These are phyloP conservation scores for Nemania serpens DNA, from an alignment of 2,329 filamentous ascomycete species.

Conservation along the genomic window DNA sequence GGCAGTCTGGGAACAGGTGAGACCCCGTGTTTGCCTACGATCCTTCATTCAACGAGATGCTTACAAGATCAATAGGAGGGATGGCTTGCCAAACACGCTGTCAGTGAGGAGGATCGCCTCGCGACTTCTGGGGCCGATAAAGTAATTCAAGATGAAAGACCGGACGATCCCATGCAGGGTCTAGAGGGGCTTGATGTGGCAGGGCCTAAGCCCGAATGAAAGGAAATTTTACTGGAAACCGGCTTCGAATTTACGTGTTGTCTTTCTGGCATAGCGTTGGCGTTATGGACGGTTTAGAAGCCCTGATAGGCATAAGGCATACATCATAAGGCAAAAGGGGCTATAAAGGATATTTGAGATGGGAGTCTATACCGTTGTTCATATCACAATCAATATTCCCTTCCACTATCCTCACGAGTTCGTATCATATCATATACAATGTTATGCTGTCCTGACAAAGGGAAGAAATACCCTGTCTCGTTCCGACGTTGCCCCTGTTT, in stretches of 20 bases:
- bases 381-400: slow-evolving; percentile 35
- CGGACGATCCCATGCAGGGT: slow-evolving; percentile 92
- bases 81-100: slow-evolving; percentile 87
- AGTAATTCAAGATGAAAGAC: slow-evolving; percentile 54
- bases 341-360: slow-evolving; percentile 28
- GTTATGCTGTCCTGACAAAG: slow-evolving; percentile 30
- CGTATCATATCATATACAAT: slow-evolving; percentile 42
- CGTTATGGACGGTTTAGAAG: slow-evolving; percentile 34
- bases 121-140: slow-evolving; percentile 59
- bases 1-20: slow-evolving; percentile 95
- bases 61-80: slow-evolving; percentile 68
- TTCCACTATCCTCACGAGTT: slow-evolving; percentile 24
- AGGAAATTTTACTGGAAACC: slow-evolving; percentile 17
- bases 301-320: slow-evolving; percentile 28
- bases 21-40: slow-evolving; percentile 33
- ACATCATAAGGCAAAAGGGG: slow-evolving; percentile 15
- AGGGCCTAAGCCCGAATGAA: slow-evolving; percentile 78
- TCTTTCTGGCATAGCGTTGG: slow-evolving; percentile 42
- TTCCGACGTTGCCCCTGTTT: too few relatives aligned
- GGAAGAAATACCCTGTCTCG: slow-evolving; percentile 21
- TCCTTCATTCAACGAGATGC: slow-evolving; percentile 22
- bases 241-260: slow-evolving; percentile 31
- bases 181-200: slow-evolving; percentile 92
- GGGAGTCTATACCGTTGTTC: slow-evolving; percentile 35
- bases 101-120: slow-evolving; percentile 76